Conservation (phyloP, 495 filamentous ascomycete genomes). For the Daldinia vernicosa region DNA sequence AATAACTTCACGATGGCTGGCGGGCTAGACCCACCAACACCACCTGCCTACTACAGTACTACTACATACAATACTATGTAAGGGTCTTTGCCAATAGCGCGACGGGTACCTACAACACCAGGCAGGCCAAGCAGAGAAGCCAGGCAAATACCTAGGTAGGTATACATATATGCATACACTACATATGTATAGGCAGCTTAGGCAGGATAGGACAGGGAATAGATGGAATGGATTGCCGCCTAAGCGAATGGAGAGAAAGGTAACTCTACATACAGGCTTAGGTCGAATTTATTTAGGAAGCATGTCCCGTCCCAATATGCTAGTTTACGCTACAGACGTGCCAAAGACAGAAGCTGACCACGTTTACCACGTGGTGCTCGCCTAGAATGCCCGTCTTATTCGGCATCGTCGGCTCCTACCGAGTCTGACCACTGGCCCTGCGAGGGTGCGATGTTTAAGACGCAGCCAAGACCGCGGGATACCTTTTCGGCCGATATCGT, state of each 20-base stretch:
- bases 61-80: conserved; percentile 32
- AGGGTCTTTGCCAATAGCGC: conserved; percentile 43
- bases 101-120: conserved; percentile 5
- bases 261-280: neutral
- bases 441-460: conserved; percentile 33
- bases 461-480: conserved; percentile 41
- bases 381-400: conserved; percentile 32
- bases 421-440: conserved; percentile 41
- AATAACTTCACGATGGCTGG: conserved; percentile 44
- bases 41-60: conserved; percentile 42
- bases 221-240: conserved; percentile 28
- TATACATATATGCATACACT: neutral
- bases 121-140: neutral
- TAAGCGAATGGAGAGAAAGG: conserved; percentile 34
- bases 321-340: conserved; percentile 3
- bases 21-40: conserved; percentile 40
- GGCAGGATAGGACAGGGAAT: neutral
- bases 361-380: conserved; percentile 43
- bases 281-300: conserved; percentile 40
- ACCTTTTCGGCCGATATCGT: conserved; percentile 44
- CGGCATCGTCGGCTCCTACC: conserved; percentile 41
- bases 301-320: conserved; percentile 23
- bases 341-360: conserved; percentile 42
- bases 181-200: neutral
- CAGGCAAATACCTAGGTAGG: neutral